Evolutionary conservation across 2,329 filamentous ascomycete species (phyloP).

Genomic region (Aspergillus clavatus): DNA sequence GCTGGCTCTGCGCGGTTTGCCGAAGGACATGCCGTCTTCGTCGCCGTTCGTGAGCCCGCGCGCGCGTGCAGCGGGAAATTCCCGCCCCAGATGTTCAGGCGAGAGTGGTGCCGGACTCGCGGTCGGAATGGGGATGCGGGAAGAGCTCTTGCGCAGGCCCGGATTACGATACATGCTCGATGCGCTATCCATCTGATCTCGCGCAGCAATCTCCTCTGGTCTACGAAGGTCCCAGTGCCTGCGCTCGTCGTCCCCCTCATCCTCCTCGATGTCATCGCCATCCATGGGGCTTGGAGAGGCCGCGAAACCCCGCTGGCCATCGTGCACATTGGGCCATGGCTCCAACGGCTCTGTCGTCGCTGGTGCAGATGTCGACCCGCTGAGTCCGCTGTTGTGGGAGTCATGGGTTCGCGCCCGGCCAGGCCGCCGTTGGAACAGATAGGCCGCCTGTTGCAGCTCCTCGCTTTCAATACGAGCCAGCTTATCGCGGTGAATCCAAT

Average conservation of each 20-base stretch:
- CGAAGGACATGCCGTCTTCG: slow-evolving; percentile 55
- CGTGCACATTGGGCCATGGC: slow-evolving; percentile 32
- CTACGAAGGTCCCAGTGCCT: slow-evolving; percentile 67
- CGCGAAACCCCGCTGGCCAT: slow-evolving; percentile 29
- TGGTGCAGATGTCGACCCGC: slow-evolving; percentile 17
- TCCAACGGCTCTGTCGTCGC: slow-evolving; percentile 28
- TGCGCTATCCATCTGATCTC: slow-evolving; percentile 35
- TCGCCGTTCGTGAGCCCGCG: slow-evolving; percentile 55
- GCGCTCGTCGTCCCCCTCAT: slow-evolving; percentile 38
- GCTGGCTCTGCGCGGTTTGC: slow-evolving; percentile 65
- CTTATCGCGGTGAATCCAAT: slow-evolving; percentile 50
- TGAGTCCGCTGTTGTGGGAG: slow-evolving; percentile 25
- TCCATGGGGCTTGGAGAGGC: slow-evolving; percentile 35
- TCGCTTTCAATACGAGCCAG: slow-evolving; percentile 48
- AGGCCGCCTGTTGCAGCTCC: slow-evolving; percentile 46
- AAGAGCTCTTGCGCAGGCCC: slow-evolving; percentile 57
- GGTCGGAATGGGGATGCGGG: slow-evolving; percentile 82
- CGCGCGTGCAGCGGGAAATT: slow-evolving; percentile 61
- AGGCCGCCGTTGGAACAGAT: slow-evolving; percentile 39
- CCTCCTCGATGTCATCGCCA: slow-evolving; percentile 35
- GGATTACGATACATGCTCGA: slow-evolving; percentile 51
- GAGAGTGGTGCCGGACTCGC: slow-evolving; percentile 72
- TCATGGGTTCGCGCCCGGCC: slow-evolving; percentile 37
- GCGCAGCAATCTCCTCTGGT: slow-evolving; percentile 69
- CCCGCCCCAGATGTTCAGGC: slow-evolving; percentile 66